Evolutionary conservation across 306 rosid species (phyloP), one percentile per base, ranked within the genome.

Genomic region (Gillenia trifoliata): DNA sequence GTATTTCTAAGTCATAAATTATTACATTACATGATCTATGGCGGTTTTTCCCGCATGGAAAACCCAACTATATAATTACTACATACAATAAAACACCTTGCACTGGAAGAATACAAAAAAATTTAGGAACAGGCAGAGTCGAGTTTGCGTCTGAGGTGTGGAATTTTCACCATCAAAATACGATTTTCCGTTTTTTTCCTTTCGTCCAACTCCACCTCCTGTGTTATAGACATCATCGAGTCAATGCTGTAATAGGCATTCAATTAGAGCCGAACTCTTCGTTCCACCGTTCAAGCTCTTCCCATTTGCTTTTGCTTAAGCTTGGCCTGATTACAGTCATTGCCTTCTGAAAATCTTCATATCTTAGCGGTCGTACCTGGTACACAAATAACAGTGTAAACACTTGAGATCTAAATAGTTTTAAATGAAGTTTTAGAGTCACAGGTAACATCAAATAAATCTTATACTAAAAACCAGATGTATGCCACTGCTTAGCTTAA

Each of bases 261-360:
- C 85, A 94, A 72, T 88, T 91, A 73, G 97, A 91, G 80, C 98
- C 98, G 75, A 87, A 94, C 63, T 89, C 94, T 72, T 88, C 81
- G 75, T 94, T 94, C 98, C 97, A 94, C 64, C 73, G 84, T 74
- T 91, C 90, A 75, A 94, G 93, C 77, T 91, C 98, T 84, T 90
- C 90, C 97, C 97, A 94, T 80, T 88, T 91, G 83, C 93, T 90
- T 78, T 88, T 94, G 82, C 86, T 94, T 80, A 90, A 90, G 85
- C 97, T 94, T 19, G 98, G 98, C 72, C 98, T 88, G 31, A 94
- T 88, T 2, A 86, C 90, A 12, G 80, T 45, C 97, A 94, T 94
- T 19, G 98, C 93, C 83, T 79, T 84, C 83, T 70, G 84, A 77
- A 94, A 94, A 80, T 94, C 98, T 36, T 86, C 92, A 8, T 87